Evolutionary conservation across 2,329 filamentous ascomycete species (phyloP).

Genomic region (Xylaria sp.): DNA sequence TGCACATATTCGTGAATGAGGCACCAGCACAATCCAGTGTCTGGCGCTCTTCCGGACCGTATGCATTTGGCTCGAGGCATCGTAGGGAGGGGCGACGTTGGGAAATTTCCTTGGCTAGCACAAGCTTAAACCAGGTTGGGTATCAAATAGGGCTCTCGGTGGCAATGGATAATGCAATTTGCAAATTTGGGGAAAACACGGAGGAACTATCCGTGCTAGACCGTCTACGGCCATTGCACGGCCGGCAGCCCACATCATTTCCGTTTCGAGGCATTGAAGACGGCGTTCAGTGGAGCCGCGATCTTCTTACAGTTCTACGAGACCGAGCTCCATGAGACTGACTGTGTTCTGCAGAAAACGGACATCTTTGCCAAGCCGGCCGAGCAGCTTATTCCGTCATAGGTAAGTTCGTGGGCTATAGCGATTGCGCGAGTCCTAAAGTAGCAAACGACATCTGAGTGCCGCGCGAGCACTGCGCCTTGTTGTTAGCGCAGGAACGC

Average conservation of each 20-base stretch:
- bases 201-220: slow-evolving; percentile 20
- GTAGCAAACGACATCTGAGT: neutral
- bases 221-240: slow-evolving; percentile 9
- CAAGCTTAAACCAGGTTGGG: neutral
- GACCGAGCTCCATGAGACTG: too few species aligned
- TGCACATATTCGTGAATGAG: slow-evolving; percentile 1
- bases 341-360: too few species aligned
- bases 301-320: too few species aligned
- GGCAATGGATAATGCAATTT: neutral
- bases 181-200: slow-evolving; percentile 21
- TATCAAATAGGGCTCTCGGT: neutral
- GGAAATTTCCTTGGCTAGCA: slow-evolving; percentile 3
- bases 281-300: slow-evolving; percentile 10
- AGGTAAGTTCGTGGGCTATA: neutral
- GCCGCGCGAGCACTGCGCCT: too few species aligned
- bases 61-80: neutral
- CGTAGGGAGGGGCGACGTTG: neutral
- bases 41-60: slow-evolving; percentile 12
- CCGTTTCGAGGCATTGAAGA: slow-evolving; percentile 25
- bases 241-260: slow-evolving; percentile 10
- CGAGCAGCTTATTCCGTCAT: slow-evolving; percentile 1
- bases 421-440: neutral
- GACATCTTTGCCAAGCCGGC: slow-evolving; percentile 16
- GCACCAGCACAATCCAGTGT: slow-evolving; percentile 15
- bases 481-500: too few species aligned